Evolutionary conservation across 2,329 filamentous ascomycete genomes (phyloP), one percentile per base, ranked within the genome.

Genomic region (Aspergillus pseudotamarii): DNA sequence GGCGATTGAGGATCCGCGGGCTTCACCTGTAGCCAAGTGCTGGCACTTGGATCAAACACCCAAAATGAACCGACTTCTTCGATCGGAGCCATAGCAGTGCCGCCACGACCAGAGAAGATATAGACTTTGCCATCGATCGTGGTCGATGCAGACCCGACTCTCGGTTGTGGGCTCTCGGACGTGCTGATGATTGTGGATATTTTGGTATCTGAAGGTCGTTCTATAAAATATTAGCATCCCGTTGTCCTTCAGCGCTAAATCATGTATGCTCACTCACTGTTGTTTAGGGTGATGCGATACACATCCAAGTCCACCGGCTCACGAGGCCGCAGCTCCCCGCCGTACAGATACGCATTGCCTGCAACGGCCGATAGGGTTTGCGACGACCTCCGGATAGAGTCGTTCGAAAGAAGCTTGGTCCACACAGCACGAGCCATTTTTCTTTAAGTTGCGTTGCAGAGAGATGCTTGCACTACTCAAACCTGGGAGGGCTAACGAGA

Each of bases 91-190:
- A 91, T 89, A 32, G 87, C 87, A 3, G 83, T 78, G 0, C 90
- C 90, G 38, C 90, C 89, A 51, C 91, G 88, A 11, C 93, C 93
- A 55, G 92, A 93, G 76, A 94, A 96, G 48, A 96, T 67, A 78
- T 94, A 94, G 71, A 96, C 88, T 26, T 88, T 88, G 51, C 85
- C 84, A 62, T 88, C 84, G 62, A 95, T 85, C 1, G 88, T 84
- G 14, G 89, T 86, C 0, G 89, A 87, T 38, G 92, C 89, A 68
- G 92, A 87, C 23, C 93, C 93, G 2, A 94, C 87, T 23, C 93
- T 87, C 2, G 91, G 84, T 1, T 82, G 77, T 0, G 92, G 92
- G 0, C 65, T 5, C 14, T 16, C 26, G 28, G 57, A 16, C 5
- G 64, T 41, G 14, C 43, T 21, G 6, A 30, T 14, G 3, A 28